Evolutionary conservation across 192 early-diverging fungal species (phyloP).

Genomic region (Thamnidium elegans): DNA sequence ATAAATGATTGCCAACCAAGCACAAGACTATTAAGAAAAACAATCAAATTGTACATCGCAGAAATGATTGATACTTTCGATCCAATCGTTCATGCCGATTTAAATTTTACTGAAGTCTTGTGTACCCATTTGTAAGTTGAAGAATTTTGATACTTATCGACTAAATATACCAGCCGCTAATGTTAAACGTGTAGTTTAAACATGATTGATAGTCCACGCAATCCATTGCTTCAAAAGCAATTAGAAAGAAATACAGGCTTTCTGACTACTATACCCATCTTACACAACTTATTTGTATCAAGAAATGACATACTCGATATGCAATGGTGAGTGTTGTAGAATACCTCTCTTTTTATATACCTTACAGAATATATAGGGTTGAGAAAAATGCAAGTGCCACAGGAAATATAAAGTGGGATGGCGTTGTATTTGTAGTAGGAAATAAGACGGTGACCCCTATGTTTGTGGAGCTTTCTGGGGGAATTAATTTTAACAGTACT

Average conservation of each 20-base stretch:
- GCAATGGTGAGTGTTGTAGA: conserved; percentile 7
- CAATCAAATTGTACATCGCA: too few relatives aligned
- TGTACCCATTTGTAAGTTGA: too few relatives aligned
- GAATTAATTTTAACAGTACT: neutral
- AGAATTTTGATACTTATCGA: too few relatives aligned
- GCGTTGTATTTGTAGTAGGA: neutral
- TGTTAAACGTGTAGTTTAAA: conserved; percentile 2
- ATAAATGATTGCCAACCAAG: too few relatives aligned
- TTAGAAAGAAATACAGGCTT: conserved; percentile 7
- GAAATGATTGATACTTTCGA: too few relatives aligned
- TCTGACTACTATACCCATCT: neutral
- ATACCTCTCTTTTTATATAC: neutral
- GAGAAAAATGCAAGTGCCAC: neutral
- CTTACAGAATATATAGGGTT: conserved; percentile 9
- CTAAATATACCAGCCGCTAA: too few relatives aligned
- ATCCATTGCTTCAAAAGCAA: conserved; percentile 2
- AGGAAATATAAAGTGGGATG: conserved; percentile 5
- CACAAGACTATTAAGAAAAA: too few relatives aligned
- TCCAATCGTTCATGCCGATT: too few relatives aligned
- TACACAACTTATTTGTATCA: conserved; percentile 2
- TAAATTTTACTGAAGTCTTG: too few relatives aligned
- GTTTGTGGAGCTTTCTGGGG: neutral
- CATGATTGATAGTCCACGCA: neutral
- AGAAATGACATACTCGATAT: conserved; percentile 3
- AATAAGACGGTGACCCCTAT: neutral